Conservation (phyloP, 1,284 basidiomycete genomes). For the Sporisorium graminicola region DNA sequence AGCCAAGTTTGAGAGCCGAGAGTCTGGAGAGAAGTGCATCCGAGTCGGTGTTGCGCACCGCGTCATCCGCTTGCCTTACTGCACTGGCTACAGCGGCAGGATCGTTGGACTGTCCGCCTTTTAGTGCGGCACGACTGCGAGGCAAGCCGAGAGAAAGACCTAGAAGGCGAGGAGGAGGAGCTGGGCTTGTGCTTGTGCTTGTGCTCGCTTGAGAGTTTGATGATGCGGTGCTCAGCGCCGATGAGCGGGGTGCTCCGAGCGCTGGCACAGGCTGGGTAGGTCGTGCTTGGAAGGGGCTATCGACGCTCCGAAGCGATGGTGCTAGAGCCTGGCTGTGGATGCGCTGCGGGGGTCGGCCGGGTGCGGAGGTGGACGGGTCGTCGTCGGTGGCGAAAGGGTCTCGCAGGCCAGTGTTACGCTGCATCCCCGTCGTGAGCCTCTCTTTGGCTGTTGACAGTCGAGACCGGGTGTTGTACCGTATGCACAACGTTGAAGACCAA, state of each 20-base stretch:
- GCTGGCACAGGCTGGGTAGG: background rate
- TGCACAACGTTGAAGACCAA: too few species aligned
- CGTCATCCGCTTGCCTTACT: conserved; percentile 72
- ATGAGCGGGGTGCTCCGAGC: conserved; percentile 3
- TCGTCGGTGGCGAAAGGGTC: conserved; percentile 31
- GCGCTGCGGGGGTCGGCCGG: conserved; percentile 16
- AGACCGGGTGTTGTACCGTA: background rate
- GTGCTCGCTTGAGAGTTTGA: background rate
- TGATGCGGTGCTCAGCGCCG: background rate
- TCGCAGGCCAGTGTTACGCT: conserved; percentile 4
- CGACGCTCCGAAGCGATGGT: background rate
- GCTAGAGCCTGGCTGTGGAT: conserved; percentile 3
- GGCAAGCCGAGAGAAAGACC: conserved; percentile 40
- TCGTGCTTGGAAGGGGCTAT: background rate
- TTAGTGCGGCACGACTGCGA: conserved; percentile 7
- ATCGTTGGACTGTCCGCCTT: background rate
- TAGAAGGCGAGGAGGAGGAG: conserved; percentile 10
- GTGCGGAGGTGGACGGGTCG: conserved; percentile 7
- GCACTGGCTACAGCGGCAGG: background rate
- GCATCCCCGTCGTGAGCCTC: background rate
- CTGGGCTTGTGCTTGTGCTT: background rate
- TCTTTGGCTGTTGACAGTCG: background rate
- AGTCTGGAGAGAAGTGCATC: conserved; percentile 82
- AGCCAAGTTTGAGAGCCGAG: conserved; percentile 70
- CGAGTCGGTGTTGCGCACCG: conserved; percentile 79